Evolutionary conservation across 257 asterid species (phyloP), one percentile per base, ranked within the genome.

Genomic region (Henckelia pumila): DNA sequence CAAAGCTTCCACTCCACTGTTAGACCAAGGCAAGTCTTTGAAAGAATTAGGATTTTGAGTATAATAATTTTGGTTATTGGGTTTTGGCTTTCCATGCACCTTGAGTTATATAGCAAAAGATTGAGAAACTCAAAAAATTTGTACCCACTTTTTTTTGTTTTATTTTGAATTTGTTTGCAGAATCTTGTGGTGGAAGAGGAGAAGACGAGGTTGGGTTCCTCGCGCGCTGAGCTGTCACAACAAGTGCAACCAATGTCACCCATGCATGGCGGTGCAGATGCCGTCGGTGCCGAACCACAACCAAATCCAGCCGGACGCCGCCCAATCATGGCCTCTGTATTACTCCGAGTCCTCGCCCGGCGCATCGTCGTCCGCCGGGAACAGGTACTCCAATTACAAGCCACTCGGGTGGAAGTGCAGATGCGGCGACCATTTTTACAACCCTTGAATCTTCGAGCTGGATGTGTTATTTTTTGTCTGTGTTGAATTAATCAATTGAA

Each of bases 381-480:
- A 84, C 79, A 80, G 95, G 88, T 91, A 94, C 86, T 88, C 99
- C 19, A 91, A 94, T 84, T 94, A 94, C 88, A 94, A 94, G 89
- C 99, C 99, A 29, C 88, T 94, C 3, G 99, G 96, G 1, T 94
- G 99, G 99, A 91, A 91, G 72, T 91, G 99, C 88, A 84, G 91
- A 71, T 94, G 99, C 71, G 85, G 68, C 33, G 91, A 87, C 71
- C 88, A 87, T 61, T 76, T 91, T 29, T 94, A 81, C 82, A 91
- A 88, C 37, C 99, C 99, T 64, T 91, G 52, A 44, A 8, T 44
- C 52, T 14, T 3, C 1, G 0, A 44, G 14, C 52, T 19, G 1
- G 9, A 13, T 14, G 14, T 14, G 14, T 4, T 44, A 44, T n/a
- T 14, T 44, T 37, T 44, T 44, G 19, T 44, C 13, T 44, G 52